These are phyloP conservation scores for Phytophthora citricola DNA, from an alignment of 352 stramenopile genomes.

Conservation along the genomic window DNA sequence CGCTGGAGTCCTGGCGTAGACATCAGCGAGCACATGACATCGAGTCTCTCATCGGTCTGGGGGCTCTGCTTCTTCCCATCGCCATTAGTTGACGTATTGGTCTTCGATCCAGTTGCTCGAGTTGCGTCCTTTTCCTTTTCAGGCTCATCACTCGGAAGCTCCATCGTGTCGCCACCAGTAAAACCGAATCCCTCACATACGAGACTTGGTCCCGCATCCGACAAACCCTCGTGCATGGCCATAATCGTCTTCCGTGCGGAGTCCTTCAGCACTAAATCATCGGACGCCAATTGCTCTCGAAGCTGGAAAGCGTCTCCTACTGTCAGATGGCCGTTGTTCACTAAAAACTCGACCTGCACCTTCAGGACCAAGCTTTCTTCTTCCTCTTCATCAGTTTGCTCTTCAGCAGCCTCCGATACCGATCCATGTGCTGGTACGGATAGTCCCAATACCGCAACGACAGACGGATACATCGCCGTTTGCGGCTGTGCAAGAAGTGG, in stretches of 20 bases:
- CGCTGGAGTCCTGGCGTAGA: conserved; percentile 75
- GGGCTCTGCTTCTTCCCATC: conserved; percentile 16
- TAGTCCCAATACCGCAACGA: conserved; percentile 19
- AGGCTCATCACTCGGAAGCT: conserved; percentile 11
- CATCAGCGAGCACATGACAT: conserved; percentile 84
- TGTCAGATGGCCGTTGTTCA: conserved; percentile 68
- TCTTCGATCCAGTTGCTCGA: not conserved
- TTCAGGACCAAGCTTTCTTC: conserved; percentile 59
- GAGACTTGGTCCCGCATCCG: conserved; percentile 34
- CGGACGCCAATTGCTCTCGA: conserved; percentile 62
- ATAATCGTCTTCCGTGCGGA: conserved; percentile 70
- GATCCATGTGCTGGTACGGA: not conserved
- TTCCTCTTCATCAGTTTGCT: conserved; percentile 17
- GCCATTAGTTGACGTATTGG: not conserved
- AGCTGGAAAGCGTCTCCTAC: conserved; percentile 78
- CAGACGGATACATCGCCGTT: conserved; percentile 36
- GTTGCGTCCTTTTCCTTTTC: conserved; percentile 18
- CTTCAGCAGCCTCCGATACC: not conserved
- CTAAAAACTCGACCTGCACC: conserved; percentile 80
- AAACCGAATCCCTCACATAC: conserved; percentile 42
- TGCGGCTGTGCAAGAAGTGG: conserved; percentile 34
- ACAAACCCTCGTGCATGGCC: conserved; percentile 63
- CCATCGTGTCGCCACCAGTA: conserved; percentile 28
- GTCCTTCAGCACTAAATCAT: conserved; percentile 48
- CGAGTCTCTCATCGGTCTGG: conserved; percentile 54